phyloP scores from a whole-genome alignment of 345 rosid genomes.

The Murraya paniculata region DNA sequence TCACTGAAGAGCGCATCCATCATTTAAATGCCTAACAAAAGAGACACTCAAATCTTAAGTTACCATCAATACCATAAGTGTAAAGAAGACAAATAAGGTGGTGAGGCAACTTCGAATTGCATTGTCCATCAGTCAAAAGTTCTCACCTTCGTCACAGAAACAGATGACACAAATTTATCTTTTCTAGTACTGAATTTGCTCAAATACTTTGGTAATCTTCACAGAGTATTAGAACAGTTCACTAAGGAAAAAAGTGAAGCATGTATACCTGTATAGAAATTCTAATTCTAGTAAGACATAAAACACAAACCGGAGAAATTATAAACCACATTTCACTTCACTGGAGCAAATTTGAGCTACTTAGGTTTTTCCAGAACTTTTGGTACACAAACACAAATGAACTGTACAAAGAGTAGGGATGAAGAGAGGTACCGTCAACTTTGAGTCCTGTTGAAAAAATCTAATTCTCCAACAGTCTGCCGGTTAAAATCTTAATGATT shows the following conservation, averaged over 20 bases:
- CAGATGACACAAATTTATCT: slow-evolving; percentile 3
- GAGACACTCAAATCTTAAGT: slow-evolving; percentile 3
- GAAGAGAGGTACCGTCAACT: slow-evolving; percentile 13
- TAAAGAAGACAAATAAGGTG: slow-evolving; percentile 5
- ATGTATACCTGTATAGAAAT: background rate
- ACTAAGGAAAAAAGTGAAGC: background rate
- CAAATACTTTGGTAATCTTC: background rate
- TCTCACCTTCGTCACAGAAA: slow-evolving; percentile 3
- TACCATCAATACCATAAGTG: slow-evolving; percentile 4
- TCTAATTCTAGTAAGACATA: background rate
- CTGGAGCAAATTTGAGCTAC: slow-evolving; percentile 5
- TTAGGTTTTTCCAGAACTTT: background rate
- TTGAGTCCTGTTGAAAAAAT: background rate
- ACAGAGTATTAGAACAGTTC: background rate
- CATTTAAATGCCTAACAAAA: slow-evolving; percentile 31
- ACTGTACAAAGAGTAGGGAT: background rate
- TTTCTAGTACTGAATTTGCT: background rate
- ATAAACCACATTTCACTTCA: background rate
- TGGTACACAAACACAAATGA: background rate
- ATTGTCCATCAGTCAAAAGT: background rate
- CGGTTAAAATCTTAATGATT: background rate
- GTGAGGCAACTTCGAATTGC: slow-evolving; percentile 8
- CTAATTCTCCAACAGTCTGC: background rate
- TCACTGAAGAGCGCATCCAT: slow-evolving; percentile 66
- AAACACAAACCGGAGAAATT: background rate